phyloP scores from a whole-genome alignment of 2,329 filamentous ascomycete species.

The Fusarium pseudocircinatum region DNA sequence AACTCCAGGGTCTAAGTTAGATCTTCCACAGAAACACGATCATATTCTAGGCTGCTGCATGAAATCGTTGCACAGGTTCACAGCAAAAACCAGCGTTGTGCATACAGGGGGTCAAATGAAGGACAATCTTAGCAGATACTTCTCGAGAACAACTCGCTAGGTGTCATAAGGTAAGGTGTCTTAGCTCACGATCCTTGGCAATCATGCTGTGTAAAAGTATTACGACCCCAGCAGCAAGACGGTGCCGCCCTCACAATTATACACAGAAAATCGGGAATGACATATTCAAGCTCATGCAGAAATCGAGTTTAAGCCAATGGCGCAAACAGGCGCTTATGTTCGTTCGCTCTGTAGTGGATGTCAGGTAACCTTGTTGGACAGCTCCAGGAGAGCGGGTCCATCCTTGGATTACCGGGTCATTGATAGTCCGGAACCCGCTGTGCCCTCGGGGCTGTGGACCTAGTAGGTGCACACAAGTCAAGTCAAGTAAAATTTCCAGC shows the following conservation, averaged over 20 bases:
- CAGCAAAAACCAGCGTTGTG: neutral
- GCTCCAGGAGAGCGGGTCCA: neutral
- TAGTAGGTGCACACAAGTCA: slow-evolving; percentile 50
- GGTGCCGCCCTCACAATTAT: neutral
- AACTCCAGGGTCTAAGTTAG: neutral
- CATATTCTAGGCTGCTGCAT: neutral
- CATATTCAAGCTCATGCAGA: neutral
- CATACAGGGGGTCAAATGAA: neutral
- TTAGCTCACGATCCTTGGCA: neutral
- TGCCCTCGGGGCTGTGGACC: slow-evolving; percentile 49
- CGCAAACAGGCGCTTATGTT: neutral
- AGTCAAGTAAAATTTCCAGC: slow-evolving; percentile 46
- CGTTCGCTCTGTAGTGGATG: neutral
- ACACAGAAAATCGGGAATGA: neutral
- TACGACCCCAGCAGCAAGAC: too few species aligned
- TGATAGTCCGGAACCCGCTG: neutral
- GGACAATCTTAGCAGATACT: neutral
- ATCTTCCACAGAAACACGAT: neutral
- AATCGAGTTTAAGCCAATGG: neutral
- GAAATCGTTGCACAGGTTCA: neutral
- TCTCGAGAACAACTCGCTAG: neutral
- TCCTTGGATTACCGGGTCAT: neutral
- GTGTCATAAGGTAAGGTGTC: too few species aligned
- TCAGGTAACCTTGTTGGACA: slow-evolving; percentile 18
- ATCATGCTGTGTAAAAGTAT: neutral